Base-by-base conservation (phyloP, 2,329 filamentous ascomycete species). In the Ramichloridium luteum region DNA sequence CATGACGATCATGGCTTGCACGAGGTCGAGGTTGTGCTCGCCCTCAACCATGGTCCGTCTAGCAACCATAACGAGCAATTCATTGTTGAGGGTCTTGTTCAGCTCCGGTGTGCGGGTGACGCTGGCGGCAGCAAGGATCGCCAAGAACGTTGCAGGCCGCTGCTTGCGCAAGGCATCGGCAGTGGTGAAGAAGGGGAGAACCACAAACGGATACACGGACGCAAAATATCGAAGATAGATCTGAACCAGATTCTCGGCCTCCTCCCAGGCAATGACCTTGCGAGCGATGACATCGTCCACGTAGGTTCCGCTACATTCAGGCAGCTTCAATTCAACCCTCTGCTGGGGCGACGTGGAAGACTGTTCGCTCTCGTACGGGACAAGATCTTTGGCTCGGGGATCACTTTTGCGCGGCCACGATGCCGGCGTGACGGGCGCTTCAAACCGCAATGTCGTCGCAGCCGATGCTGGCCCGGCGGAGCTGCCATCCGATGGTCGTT, bases 361-460 rank as follows among this genome's bases (percentile, higher is more conserved):
- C 11, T 30, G 28, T 5, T 6, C 28, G 13, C 14, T 3, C 11
- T 12, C n/a, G 16, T 18, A 13, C 4, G n/a, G 28, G 11, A 27
- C 27, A n/a, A 35, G 27, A 18, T 35, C 32, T 14, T 30, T 10
- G 8, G 13, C 12, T n/a, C 13, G 16, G 13, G 27, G 16, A 20
- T 18, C 11, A 13, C 14, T 13, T 16, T 30, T 35, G 12, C 27
- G 3, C 5, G 32, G 32, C 32, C 32, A 35, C 3, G 32, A 35
- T 26, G 32, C 32, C 8, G 32, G 32, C 11, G 32, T 35, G 10
- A 35, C 32, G 15, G 32, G 32, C 5, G 32, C 14, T 17, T 35
- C 32, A 27, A 35, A 35, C n/a, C 27, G 18, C 12, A 35, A 12
- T 17, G 27, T 30, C 14, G 27, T 30, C 3, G 27, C 27, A 4